These are phyloP conservation scores for Melampsora occidentalis DNA, from an alignment of 1,284 basidiomycete genomes.

Conservation along the genomic window DNA sequence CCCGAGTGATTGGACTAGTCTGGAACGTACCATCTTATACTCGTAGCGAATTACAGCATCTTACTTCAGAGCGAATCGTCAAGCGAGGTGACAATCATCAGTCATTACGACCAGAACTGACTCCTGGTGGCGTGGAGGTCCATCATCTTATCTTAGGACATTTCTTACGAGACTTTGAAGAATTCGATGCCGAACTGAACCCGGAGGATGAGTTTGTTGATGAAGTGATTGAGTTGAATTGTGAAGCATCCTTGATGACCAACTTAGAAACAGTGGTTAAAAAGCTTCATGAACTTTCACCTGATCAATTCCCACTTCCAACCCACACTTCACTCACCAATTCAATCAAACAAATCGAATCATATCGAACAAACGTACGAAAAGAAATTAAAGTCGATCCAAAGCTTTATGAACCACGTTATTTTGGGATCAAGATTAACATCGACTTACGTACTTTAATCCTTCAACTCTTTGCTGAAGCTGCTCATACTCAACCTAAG, in stretches of 20 bases:
- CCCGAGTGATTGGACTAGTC: slow-evolving; percentile 72
- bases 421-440: slow-evolving; percentile 18
- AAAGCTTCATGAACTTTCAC: slow-evolving; percentile 25
- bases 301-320: neutral
- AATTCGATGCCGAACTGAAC: slow-evolving; percentile 58
- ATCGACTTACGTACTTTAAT: neutral
- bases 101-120: slow-evolving; percentile 65
- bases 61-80: slow-evolving; percentile 72
- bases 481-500: neutral
- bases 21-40: slow-evolving; percentile 66
- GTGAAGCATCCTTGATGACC: slow-evolving; percentile 56
- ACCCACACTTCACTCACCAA: slow-evolving; percentile 47
- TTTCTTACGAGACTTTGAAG: slow-evolving; percentile 69
- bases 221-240: slow-evolving; percentile 64
- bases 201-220: slow-evolving; percentile 61
- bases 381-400: slow-evolving; percentile 35
- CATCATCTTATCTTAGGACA: slow-evolving; percentile 79
- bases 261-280: slow-evolving; percentile 44
- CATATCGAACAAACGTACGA: slow-evolving; percentile 14
- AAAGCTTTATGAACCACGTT: slow-evolving; percentile 8
- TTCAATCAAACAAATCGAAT: slow-evolving; percentile 61
- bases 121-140: slow-evolving; percentile 54
- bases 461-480: neutral
- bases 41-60: slow-evolving; percentile 62
- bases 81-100: slow-evolving; percentile 79